Conservation (phyloP, 306 rosid genomes). For the Dalbergia oliveri region DNA sequence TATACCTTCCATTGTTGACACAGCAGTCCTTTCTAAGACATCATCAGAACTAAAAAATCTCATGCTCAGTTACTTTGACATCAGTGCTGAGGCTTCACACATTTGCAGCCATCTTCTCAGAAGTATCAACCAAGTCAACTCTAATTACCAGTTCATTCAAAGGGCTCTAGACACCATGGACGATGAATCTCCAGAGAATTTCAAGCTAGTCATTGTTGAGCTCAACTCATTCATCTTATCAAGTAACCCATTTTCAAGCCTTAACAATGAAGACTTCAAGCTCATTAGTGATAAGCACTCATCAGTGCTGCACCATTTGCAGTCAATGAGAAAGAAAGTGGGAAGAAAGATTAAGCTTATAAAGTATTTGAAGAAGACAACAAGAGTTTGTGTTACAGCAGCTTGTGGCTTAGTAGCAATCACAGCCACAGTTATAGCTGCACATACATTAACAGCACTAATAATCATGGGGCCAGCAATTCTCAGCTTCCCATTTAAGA, state of each 20-base stretch:
- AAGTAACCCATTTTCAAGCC: constrained; percentile 52
- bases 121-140: constrained; percentile 53
- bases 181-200: neutral
- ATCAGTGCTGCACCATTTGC: constrained; percentile 44
- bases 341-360: constrained; percentile 52
- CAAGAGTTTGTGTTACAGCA: constrained; percentile 45
- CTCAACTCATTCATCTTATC: constrained; percentile 46
- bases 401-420: constrained; percentile 51
- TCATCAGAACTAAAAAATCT: constrained; percentile 54
- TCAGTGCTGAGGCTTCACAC: constrained; percentile 64
- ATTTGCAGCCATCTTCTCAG: constrained; percentile 61
- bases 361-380: constrained; percentile 48
- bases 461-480: constrained; percentile 55
- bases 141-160: constrained; percentile 46
- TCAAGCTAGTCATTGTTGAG: constrained; percentile 39
- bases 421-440: constrained; percentile 43
- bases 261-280: constrained; percentile 49
- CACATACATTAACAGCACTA: constrained; percentile 48
- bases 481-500: constrained; percentile 43
- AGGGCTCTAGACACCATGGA: constrained; percentile 48
- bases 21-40: constrained; percentile 39
- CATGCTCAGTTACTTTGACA: constrained; percentile 61
- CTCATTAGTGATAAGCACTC: constrained; percentile 51
- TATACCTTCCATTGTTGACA: constrained; percentile 53
- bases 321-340: constrained; percentile 58